phyloP scores from a whole-genome alignment of 768 basidiomycete species.

The Russula sp. region DNA sequence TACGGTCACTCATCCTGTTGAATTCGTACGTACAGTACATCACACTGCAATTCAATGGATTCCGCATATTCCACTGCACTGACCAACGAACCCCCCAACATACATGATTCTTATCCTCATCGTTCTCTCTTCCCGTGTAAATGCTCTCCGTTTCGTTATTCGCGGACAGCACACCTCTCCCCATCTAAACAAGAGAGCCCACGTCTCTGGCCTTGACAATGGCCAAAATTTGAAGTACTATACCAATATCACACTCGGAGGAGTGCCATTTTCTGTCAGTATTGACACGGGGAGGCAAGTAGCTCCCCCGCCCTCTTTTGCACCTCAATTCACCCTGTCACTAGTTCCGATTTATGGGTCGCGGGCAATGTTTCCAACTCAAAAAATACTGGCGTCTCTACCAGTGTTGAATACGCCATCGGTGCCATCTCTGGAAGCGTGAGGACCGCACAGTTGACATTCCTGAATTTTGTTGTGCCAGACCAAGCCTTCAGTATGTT shows the following conservation, averaged over 20 bases:
- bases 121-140: neutral
- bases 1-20: too few species aligned
- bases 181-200: constrained; percentile 27
- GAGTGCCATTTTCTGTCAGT: constrained; percentile 30
- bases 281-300: constrained; percentile 45
- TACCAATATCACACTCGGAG: constrained; percentile 39
- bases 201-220: constrained; percentile 29
- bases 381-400: constrained; percentile 34
- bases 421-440: constrained; percentile 45
- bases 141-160: constrained; percentile 4
- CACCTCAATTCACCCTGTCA: neutral
- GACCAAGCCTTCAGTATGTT: constrained; percentile 46
- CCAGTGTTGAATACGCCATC: constrained; percentile 47
- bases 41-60: too few species aligned
- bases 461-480: constrained; percentile 39
- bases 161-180: neutral
- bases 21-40: too few species aligned
- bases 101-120: neutral
- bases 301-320: neutral
- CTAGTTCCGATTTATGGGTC: constrained; percentile 65
- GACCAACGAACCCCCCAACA: too few species aligned
- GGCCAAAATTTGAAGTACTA: constrained; percentile 33
- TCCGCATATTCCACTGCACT: too few species aligned
- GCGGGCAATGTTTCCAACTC: constrained; percentile 39
- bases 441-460: constrained; percentile 39